phyloP scores from a whole-genome alignment of 2,329 filamentous ascomycete species.

The Penicillium vulpinum region DNA sequence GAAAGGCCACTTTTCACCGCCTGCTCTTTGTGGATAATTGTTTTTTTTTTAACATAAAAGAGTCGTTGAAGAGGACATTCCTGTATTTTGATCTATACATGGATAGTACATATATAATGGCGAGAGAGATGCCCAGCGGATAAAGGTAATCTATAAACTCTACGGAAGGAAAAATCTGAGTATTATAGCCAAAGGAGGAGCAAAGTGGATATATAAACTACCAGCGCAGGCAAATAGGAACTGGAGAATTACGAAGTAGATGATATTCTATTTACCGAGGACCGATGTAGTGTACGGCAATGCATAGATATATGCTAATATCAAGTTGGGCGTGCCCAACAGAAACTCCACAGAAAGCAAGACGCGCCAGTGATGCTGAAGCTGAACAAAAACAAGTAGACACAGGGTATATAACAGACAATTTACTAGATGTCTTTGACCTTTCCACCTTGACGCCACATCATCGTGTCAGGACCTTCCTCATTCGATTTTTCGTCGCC shows the following conservation, averaged over 20 bases:
- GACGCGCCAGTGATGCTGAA: constrained; percentile 23
- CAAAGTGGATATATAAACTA: not conserved
- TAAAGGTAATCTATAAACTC: too few species aligned
- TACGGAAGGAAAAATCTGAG: too few species aligned
- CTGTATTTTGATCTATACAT: not conserved
- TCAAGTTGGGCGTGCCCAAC: constrained; percentile 8
- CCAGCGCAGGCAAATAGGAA: not conserved
- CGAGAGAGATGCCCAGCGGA: too few species aligned
- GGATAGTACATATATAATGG: too few species aligned
- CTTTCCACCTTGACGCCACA: constrained; percentile 26
- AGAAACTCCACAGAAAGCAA: constrained; percentile 13
- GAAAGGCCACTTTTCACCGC: not conserved
- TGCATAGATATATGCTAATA: constrained; percentile 6
- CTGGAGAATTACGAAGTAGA: not conserved
- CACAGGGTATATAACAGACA: constrained; percentile 10
- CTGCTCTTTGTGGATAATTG: not conserved
- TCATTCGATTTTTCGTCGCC: constrained; percentile 46
- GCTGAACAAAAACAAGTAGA: constrained; percentile 15
- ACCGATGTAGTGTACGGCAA: not conserved
- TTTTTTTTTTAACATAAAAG: not conserved
- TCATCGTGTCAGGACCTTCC: constrained; percentile 25
- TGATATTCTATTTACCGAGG: constrained; percentile 1
- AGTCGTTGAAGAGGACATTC: not conserved
- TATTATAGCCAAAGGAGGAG: not conserved
- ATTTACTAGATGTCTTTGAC: constrained; percentile 32